Base-by-base conservation (phyloP, 441 rosid genomes). In the Biscutella laevigata region DNA sequence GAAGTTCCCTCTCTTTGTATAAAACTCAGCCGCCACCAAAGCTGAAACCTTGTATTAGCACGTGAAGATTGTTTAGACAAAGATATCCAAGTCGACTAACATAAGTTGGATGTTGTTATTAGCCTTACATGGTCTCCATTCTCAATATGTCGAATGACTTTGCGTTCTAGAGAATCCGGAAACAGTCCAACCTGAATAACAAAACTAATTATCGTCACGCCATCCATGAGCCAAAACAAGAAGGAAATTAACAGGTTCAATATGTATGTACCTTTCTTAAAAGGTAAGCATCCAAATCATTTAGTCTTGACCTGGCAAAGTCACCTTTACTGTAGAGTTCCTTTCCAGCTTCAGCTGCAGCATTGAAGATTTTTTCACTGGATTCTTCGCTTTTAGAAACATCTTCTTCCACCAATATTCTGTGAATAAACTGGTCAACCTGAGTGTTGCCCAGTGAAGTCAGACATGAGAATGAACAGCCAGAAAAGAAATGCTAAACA, bases 101-200 rank as follows among this genome's bases (percentile, higher is more conserved):
- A 37, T 15, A 36, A 5, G 56, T 20, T 19, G 27, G 33, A 52
- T 30, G 14, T 41, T 49, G 37, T 43, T 28, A 70, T 61, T 56
- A 67, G 59, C 37, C 83, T 75, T 76, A 88, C 97, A 66, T 80
- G 77, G 68, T 86, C 95, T 34, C 82, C 97, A 59, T 74, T 79
- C 61, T 79, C 84, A 53, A 86, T 72, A 68, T 82, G 80, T 39
- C 61, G 72, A 76, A 74, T 72, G 46, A 75, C 85, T 67, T 75
- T 83, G 39, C 80, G 86, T 61, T 88, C 95, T 43, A 88, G 68
- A 62, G 85, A 71, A 71, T 86, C 90, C 0, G 97, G 95, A 76
- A 86, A 86, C 36, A 83, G 67, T 61, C 97, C 94, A 64, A 88
- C 94, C 97, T 88, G 72, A 68, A 53, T 59, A 33, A 3, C 48